phyloP scores from a whole-genome alignment of 768 basidiomycete genomes.

The Collybia nuda region DNA sequence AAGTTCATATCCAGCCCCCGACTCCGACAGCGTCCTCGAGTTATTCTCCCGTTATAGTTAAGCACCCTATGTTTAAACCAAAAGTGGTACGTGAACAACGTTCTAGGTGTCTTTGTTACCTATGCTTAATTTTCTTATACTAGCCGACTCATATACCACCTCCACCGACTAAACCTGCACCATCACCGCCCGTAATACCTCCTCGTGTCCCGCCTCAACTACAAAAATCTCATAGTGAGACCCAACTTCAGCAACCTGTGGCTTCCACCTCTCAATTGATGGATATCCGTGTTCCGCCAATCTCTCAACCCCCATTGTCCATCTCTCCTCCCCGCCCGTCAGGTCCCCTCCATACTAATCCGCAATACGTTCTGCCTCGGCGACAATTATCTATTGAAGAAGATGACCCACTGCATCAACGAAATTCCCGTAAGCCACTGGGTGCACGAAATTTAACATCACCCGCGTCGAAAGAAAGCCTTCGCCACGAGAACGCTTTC shows the following conservation, averaged over 20 bases:
- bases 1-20: slow-evolving; percentile 16
- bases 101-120: neutral
- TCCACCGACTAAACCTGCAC: slow-evolving; percentile 12
- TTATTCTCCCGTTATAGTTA: neutral
- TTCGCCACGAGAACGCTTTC: neutral
- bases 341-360: neutral
- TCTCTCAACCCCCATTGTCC: neutral
- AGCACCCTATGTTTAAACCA: neutral
- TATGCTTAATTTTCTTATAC: neutral
- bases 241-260: neutral
- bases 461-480: slow-evolving; percentile 1
- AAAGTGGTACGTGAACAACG: neutral
- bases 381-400: slow-evolving; percentile 2
- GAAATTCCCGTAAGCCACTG: neutral
- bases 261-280: slow-evolving; percentile 4
- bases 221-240: neutral
- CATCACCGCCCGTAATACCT: slow-evolving; percentile 8
- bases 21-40: slow-evolving; percentile 17
- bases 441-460: neutral
- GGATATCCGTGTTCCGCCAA: neutral
- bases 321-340: neutral
- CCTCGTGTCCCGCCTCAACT: neutral
- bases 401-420: neutral
- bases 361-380: neutral
- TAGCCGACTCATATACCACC: slow-evolving; percentile 13